A percentile compares a stretch with the other conserved stretches of the same genome.
These are phyloP conservation scores for Afroboletus lepidellus DNA, from an alignment of 1,284 basidiomycete species.

Conservation along the genomic window DNA sequence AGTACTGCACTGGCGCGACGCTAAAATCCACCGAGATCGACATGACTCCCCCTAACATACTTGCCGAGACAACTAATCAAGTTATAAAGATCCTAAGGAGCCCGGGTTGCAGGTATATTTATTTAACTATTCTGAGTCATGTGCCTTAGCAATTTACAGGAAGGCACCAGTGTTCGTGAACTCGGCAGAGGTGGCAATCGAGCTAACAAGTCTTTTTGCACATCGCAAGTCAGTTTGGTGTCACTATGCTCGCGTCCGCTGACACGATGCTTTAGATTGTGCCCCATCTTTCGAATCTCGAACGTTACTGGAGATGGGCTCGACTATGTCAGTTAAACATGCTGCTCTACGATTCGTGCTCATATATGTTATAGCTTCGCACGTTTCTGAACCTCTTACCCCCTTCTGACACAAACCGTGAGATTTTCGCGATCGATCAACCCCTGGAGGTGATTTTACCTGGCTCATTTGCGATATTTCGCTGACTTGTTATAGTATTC, in stretches of 20 bases:
- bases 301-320: constrained; percentile 94
- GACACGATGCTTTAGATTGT: constrained; percentile 54
- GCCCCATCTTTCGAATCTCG: constrained; percentile 91
- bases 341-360: constrained; percentile 6
- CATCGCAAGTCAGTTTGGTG: constrained; percentile 25
- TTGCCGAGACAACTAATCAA: constrained; percentile 89
- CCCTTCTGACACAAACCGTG: constrained; percentile 76
- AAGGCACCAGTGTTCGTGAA: constrained; percentile 79
- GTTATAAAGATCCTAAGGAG: constrained; percentile 91
- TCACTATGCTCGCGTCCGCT: not conserved
- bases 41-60: constrained; percentile 93
- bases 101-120: constrained; percentile 81
- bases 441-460: constrained; percentile 72
- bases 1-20: not conserved
- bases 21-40: constrained; percentile 61
- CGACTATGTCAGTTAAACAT: constrained; percentile 53
- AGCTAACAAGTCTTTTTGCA: constrained; percentile 69
- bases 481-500: constrained; percentile 55
- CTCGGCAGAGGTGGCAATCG: constrained; percentile 73
- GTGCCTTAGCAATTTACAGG: constrained; percentile 36
- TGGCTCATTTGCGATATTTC: not conserved
- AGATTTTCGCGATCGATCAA: constrained; percentile 81
- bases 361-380: constrained; percentile 51
- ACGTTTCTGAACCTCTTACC: constrained; percentile 86
- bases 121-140: not conserved